These are phyloP conservation scores for Fusarium musae DNA, from an alignment of 2,329 filamentous ascomycete genomes.

Conservation along the genomic window DNA sequence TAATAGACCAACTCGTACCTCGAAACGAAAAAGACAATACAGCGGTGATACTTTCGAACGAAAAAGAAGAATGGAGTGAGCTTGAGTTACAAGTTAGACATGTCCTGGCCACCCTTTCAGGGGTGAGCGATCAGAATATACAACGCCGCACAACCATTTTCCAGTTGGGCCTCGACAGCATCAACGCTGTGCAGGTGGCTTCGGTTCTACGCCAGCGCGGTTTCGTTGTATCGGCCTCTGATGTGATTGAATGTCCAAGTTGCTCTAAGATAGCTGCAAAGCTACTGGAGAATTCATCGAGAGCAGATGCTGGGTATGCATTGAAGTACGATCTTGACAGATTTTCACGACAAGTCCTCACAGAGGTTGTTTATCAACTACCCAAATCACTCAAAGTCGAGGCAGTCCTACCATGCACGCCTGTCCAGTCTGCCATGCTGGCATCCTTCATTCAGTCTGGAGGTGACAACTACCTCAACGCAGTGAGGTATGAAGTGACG, in stretches of 20 bases:
- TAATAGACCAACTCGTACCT: slow-evolving; percentile 38
- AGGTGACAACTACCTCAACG: slow-evolving; percentile 81
- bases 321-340: slow-evolving; percentile 52
- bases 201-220: slow-evolving; percentile 70
- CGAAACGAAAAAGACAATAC: slow-evolving; percentile 34
- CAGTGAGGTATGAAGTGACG: slow-evolving; percentile 66
- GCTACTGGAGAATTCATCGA: slow-evolving; percentile 31
- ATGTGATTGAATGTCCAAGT: slow-evolving; percentile 75
- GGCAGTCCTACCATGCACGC: slow-evolving; percentile 78
- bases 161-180: slow-evolving; percentile 89
- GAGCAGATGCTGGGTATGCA: background rate
- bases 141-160: slow-evolving; percentile 77
- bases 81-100: slow-evolving; percentile 64
- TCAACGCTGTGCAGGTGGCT: slow-evolving; percentile 84
- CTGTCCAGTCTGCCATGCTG: slow-evolving; percentile 82
- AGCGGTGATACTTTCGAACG: slow-evolving; percentile 16
- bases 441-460: slow-evolving; percentile 76
- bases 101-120: slow-evolving; percentile 69
- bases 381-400: slow-evolving; percentile 56
- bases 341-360: slow-evolving; percentile 51
- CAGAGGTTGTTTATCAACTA: slow-evolving; percentile 43
- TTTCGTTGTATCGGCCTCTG: slow-evolving; percentile 70
- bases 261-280: slow-evolving; percentile 53
- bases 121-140: slow-evolving; percentile 62
- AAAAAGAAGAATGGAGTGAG: slow-evolving; percentile 57